phyloP scores from a whole-genome alignment of 129 eudicot genomes.

The Flaveria trinervia region DNA sequence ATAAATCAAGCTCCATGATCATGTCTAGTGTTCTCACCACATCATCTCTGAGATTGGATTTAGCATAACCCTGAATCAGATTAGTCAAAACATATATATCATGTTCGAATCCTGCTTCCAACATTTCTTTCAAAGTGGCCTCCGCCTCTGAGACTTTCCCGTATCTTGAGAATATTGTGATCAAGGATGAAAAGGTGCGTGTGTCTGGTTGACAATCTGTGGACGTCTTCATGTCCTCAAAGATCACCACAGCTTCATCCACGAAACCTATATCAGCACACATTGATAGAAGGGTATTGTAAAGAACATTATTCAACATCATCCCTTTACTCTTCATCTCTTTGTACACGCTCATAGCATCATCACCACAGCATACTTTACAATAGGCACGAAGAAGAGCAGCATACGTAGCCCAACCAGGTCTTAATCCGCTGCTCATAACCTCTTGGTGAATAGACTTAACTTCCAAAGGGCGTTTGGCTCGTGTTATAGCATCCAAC shows the following conservation, averaged over 20 bases:
- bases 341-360: slow-evolving; percentile 70
- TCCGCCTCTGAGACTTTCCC: slow-evolving; percentile 78
- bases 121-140: slow-evolving; percentile 63
- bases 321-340: slow-evolving; percentile 80
- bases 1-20: slow-evolving; percentile 51
- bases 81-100: slow-evolving; percentile 71
- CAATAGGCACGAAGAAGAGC: slow-evolving; percentile 69
- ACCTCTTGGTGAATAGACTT: slow-evolving; percentile 72
- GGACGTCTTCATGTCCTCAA: slow-evolving; percentile 66
- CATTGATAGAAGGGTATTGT: slow-evolving; percentile 72
- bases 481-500: slow-evolving; percentile 88
- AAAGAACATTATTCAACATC: slow-evolving; percentile 56
- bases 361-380: slow-evolving; percentile 72
- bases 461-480: slow-evolving; percentile 81
- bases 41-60: slow-evolving; percentile 64
- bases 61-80: slow-evolving; percentile 82
- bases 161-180: slow-evolving; percentile 65
- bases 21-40: slow-evolving; percentile 59
- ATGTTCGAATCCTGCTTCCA: slow-evolving; percentile 70
- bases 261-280: slow-evolving; percentile 75
- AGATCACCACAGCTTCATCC: slow-evolving; percentile 68
- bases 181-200: slow-evolving; percentile 69
- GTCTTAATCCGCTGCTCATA: slow-evolving; percentile 51
- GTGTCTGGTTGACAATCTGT: slow-evolving; percentile 66
- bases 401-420: slow-evolving; percentile 74